Evolutionary conservation across 2,329 filamentous ascomycete genomes (phyloP).

Genomic region (Passalora sequoiae): DNA sequence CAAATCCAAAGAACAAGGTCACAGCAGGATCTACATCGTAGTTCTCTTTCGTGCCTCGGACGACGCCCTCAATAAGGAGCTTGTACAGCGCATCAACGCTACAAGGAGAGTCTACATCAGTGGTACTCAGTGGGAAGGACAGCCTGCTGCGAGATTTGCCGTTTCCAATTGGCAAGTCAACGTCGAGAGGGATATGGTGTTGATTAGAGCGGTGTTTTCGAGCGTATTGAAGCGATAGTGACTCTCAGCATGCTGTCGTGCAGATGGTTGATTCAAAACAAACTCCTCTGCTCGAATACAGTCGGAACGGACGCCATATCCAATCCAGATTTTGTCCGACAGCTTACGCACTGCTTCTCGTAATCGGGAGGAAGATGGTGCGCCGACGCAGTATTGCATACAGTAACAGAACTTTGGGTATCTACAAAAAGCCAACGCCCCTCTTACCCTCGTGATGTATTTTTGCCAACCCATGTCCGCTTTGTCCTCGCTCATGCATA

Average conservation of each 20-base stretch:
- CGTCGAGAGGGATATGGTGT: conserved; percentile 57
- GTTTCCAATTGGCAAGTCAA: conserved; percentile 80
- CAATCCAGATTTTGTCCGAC: no score
- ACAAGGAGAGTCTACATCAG: conserved; percentile 75
- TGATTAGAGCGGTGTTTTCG: conserved; percentile 60
- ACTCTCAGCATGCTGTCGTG: no score
- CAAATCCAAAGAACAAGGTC: conserved; percentile 34
- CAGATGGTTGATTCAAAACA: no score
- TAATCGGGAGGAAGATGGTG: no score
- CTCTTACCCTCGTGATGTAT: no score
- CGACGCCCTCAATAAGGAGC: conserved; percentile 54
- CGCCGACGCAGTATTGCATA: no score
- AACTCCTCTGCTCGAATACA: no score
- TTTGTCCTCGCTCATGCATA: not conserved
- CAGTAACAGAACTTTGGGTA: no score
- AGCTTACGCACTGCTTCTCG: no score
- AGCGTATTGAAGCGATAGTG: conserved; percentile 1
- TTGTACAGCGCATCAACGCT: conserved; percentile 70
- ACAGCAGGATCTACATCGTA: conserved; percentile 60
- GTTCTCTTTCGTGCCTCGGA: conserved; percentile 74
- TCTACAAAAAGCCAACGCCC: conserved; percentile 2
- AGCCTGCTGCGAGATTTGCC: conserved; percentile 72
- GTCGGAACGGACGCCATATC: no score
- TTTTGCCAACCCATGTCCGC: not conserved
- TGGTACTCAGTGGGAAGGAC: conserved; percentile 70